A percentile compares a stretch with the other conserved stretches of the same genome.
These are phyloP conservation scores for Colletotrichum salicis DNA, from an alignment of 2,329 filamentous ascomycete species.

Conservation along the genomic window DNA sequence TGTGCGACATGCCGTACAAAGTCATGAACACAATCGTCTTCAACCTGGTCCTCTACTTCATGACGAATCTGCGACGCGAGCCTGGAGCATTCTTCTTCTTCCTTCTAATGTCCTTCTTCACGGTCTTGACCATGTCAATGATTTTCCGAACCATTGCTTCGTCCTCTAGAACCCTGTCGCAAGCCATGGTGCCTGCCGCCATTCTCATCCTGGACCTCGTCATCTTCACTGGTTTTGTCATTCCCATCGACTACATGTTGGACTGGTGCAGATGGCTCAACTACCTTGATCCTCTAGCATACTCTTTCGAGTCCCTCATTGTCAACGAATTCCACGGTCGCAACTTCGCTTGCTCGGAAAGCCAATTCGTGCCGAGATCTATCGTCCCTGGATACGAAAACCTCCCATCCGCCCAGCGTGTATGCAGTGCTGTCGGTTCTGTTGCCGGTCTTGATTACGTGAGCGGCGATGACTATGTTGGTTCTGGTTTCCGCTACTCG, in stretches of 20 bases:
- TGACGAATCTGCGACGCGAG: slow-evolving; percentile 82
- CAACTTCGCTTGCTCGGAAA: slow-evolving; percentile 61
- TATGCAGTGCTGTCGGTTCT: slow-evolving; percentile 71
- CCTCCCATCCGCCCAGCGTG: slow-evolving; percentile 51
- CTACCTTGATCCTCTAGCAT: slow-evolving; percentile 82
- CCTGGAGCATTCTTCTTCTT: slow-evolving; percentile 87
- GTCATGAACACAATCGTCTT: slow-evolving; percentile 78
- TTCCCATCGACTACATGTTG: slow-evolving; percentile 76
- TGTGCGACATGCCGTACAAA: slow-evolving; percentile 88
- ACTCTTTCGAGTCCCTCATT: slow-evolving; percentile 83
- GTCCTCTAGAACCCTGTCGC: slow-evolving; percentile 75
- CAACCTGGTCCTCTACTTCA: slow-evolving; percentile 86
- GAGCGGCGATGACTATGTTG: slow-evolving; percentile 68
- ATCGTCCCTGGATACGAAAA: slow-evolving; percentile 46
- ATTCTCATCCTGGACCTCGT: slow-evolving; percentile 73
- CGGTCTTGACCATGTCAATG: slow-evolving; percentile 84
- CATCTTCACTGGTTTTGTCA: slow-evolving; percentile 77
- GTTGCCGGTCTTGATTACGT: slow-evolving; percentile 62
- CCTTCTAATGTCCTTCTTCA: slow-evolving; percentile 78
- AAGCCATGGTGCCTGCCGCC: slow-evolving; percentile 70
- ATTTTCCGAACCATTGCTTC: slow-evolving; percentile 86
- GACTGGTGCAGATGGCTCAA: slow-evolving; percentile 86
- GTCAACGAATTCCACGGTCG: slow-evolving; percentile 82
- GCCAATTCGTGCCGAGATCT: slow-evolving; percentile 54
- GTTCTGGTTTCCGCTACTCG: slow-evolving; percentile 65